These are phyloP conservation scores for Rehmannia glutinosa DNA, from an alignment of 257 asterid genomes.

Conservation along the genomic window DNA sequence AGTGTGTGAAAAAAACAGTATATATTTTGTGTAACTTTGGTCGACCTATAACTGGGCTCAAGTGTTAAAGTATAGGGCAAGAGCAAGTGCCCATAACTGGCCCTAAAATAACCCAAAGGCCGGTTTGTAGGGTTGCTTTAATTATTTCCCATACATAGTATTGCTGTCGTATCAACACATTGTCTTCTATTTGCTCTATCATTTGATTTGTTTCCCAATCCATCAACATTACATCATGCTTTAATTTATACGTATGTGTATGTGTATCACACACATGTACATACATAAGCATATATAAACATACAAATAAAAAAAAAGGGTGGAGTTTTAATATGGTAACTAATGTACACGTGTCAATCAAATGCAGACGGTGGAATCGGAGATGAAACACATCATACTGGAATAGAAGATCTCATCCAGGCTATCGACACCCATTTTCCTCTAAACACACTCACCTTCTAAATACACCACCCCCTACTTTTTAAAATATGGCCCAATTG, in stretches of 20 bases:
- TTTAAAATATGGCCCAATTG: too few species aligned
- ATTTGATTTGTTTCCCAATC: not conserved
- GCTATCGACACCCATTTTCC: too few species aligned
- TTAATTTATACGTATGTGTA: not conserved
- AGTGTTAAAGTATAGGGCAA: not conserved
- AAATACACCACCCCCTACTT: too few species aligned
- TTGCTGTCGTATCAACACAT: not conserved
- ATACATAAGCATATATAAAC: too few species aligned
- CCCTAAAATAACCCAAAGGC: slow-evolving; percentile 42
- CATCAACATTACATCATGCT: not conserved
- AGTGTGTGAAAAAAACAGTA: not conserved
- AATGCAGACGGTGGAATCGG: too few species aligned
- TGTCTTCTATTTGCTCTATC: not conserved
- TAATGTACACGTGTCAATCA: too few species aligned
- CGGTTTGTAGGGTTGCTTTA: slow-evolving; percentile 23
- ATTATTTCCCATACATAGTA: not conserved
- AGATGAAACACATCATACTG: too few species aligned
- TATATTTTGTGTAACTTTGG: not conserved
- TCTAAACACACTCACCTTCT: too few species aligned
- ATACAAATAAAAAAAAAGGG: not conserved
- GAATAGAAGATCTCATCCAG: too few species aligned
- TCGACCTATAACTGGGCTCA: not conserved
- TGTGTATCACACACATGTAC: not conserved
- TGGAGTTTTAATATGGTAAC: too few species aligned
- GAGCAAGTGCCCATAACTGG: slow-evolving; percentile 23